Percentiles rank a stretch among this genome's conserved stretches.
Conservation (phyloP, 768 basidiomycete species). For the Leccinum ochraceum region DNA sequence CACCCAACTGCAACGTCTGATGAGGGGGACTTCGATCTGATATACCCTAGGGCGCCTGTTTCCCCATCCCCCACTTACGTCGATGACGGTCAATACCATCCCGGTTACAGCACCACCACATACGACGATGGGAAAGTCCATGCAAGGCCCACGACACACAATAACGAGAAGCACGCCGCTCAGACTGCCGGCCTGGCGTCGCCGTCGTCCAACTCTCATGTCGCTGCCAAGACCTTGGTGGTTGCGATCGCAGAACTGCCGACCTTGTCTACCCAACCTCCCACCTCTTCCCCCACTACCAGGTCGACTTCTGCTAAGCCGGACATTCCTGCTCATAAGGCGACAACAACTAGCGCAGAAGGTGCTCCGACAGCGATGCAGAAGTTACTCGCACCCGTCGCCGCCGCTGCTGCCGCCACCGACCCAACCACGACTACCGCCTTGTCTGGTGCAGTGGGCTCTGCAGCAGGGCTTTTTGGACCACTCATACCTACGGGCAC, state of each 20-base stretch:
- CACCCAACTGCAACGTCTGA: constrained; percentile 16
- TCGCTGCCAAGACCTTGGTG: not conserved
- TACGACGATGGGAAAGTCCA: constrained; percentile 20
- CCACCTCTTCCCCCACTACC: not conserved
- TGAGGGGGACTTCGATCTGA: not conserved
- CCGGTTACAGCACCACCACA: constrained; percentile 3
- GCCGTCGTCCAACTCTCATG: not conserved
- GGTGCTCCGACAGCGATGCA: not conserved
- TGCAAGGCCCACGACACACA: constrained; percentile 21
- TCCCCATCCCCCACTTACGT: not conserved
- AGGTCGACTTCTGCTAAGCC: not conserved
- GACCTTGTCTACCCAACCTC: not conserved
- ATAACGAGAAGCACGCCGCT: constrained; percentile 16
- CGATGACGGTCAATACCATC: constrained; percentile 19
- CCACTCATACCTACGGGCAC: not conserved
- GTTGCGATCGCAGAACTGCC: not conserved
- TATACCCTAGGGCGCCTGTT: not conserved
- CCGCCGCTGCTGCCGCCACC: not conserved
- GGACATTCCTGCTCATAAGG: not conserved
- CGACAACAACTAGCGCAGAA: not conserved
- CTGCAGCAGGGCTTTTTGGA: not conserved
- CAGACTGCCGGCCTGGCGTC: not conserved
- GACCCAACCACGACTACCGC: not conserved
- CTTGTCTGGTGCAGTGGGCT: not conserved
- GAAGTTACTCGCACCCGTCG: not conserved